These are phyloP conservation scores for Trifolium dubium DNA, from an alignment of 306 rosid genomes.

Conservation along the genomic window DNA sequence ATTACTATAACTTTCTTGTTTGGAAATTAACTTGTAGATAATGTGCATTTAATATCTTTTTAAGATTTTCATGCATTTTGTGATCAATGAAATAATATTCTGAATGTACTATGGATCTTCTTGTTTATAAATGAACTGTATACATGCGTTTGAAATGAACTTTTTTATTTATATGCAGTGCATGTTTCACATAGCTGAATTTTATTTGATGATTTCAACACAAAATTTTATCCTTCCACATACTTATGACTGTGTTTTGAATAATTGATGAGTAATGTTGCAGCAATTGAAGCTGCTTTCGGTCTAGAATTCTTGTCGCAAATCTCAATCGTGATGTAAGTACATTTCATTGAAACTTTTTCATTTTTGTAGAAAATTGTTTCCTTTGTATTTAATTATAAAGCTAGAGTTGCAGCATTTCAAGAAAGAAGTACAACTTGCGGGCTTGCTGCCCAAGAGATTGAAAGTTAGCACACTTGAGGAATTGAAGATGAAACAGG, in stretches of 20 bases:
- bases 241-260: slow-evolving; percentile 27
- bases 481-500: too few species aligned
- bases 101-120: slow-evolving; percentile 4
- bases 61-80: slow-evolving; percentile 6
- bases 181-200: too few species aligned
- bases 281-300: slow-evolving; percentile 87
- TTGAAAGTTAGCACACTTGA: too few species aligned
- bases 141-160: too few species aligned
- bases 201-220: neutral
- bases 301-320: slow-evolving; percentile 92
- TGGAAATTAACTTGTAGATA: neutral
- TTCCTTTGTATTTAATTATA: neutral
- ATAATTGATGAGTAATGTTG: slow-evolving; percentile 78
- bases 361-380: neutral
- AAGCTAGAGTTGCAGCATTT: too few species aligned
- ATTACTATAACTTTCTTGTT: neutral
- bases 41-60: neutral
- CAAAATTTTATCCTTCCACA: neutral
- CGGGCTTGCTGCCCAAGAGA: too few species aligned
- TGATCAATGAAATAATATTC: slow-evolving; percentile 18
- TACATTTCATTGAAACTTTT: slow-evolving; percentile 21
- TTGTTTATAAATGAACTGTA: too few species aligned
- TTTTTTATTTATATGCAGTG: too few species aligned
- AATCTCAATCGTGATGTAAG: slow-evolving; percentile 91
- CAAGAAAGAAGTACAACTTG: too few species aligned